phyloP scores from a whole-genome alignment of 2,329 filamentous ascomycete species.

The Teratosphaeria epicoccoides region DNA sequence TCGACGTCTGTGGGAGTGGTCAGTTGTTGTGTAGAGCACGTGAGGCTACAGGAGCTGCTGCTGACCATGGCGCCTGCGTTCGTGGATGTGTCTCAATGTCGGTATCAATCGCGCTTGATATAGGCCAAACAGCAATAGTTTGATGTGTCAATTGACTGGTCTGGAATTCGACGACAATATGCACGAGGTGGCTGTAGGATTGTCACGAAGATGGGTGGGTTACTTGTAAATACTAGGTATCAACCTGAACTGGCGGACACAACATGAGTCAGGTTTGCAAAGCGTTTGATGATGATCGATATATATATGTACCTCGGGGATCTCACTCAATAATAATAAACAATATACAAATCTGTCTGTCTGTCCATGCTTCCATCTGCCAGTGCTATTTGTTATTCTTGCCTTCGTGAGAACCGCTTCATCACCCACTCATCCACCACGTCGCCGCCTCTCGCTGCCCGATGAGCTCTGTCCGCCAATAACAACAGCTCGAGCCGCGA shows the following conservation, averaged over 20 bases:
- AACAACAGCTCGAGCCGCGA: slow-evolving; percentile 1
- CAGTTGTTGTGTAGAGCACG: slow-evolving; percentile 1
- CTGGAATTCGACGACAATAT: not conserved
- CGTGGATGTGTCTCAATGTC: not conserved
- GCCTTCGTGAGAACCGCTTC: no score
- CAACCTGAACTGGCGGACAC: no score
- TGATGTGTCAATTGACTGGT: not conserved
- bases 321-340: no score
- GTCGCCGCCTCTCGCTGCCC: slow-evolving; percentile 1
- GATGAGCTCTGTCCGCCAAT: slow-evolving; percentile 1
- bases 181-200: not conserved
- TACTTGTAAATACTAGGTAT: not conserved
- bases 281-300: no score
- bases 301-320: no score
- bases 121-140: not conserved
- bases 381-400: no score
- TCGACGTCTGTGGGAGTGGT: slow-evolving; percentile 63
- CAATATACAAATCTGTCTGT: no score
- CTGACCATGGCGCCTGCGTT: slow-evolving; percentile 20
- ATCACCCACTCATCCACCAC: no score
- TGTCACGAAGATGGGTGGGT: not conserved
- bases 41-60: slow-evolving; percentile 1
- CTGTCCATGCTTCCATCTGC: no score
- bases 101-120: not conserved
- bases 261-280: no score